Base-by-base conservation (phyloP, 768 basidiomycete species). In the Imleria badia region DNA sequence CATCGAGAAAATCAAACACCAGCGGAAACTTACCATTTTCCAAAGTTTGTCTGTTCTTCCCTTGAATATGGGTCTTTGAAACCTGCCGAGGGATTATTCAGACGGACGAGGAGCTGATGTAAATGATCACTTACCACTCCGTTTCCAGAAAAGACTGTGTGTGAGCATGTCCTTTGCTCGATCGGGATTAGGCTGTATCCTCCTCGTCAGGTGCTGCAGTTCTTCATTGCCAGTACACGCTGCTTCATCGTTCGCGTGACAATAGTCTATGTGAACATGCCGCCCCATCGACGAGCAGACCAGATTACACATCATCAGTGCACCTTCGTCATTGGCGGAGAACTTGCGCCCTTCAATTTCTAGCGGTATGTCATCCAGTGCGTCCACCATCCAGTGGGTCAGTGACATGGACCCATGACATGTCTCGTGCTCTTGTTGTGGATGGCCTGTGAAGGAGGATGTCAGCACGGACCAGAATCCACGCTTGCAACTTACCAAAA, bases 31-130 rank as follows among this genome's bases (percentile, higher is more conserved):
- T 60, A 81, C 81, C 84, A 85, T 64, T 80, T 79, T 0, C 70
- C 68, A 60, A 84, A 86, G 44, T 77, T 75, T 1, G 72, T 48
- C 59, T 80, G 79, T 46, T 85, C 82, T 38, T 83, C 81, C n/a
- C 73, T 74, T 19, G 82, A 77, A 54, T 86, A 85, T 0, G 84
- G 84, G 61, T 86, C 83, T 73, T 78, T 82, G 71, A 85, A 85
- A 11, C 80, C 83, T 83, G 42, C 17, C 9, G 34, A 26, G 6
- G 4, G 9, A 20, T 20, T 13, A 23, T 38, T 2, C 30, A 30
- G 30, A 12, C 17, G 3, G 3, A 12, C 15, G 6, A 36, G 15
- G 26, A 12, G 7, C 6, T n/a, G n/a, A 38, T 0, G 12, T 5
- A 12, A 47, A 12, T 0, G 2, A 13, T 4, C 2, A 45, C 67